Base-by-base conservation (phyloP, 2,329 filamentous ascomycete species). In the Pochonia chlamydosporia region DNA sequence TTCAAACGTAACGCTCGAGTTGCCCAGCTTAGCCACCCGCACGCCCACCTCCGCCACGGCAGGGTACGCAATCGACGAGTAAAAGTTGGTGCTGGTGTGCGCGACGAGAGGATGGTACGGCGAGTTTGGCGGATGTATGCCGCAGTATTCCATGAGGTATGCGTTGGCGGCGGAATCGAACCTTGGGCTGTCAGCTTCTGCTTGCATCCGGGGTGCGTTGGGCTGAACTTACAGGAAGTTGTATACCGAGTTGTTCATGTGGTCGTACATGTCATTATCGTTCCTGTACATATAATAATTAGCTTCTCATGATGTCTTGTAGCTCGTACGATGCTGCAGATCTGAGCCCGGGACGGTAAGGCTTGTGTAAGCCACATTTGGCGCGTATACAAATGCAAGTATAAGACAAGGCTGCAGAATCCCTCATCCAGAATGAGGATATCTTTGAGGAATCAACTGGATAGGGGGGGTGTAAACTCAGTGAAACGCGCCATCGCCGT, bases 211-310 rank as follows among this genome's bases (percentile, higher is more conserved):
- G 33, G 52, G 46, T 46, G 26, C 13, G 25, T 7, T 45, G 49
- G 25, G 20, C 35, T 13, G 23, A 5, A 10, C 73, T 62, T 65
- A 84, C 76, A 95, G 76, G 52, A 87, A 85, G 58, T 87, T 87
- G 67, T 96, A 96, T 46, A 93, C 77, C 35, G 84, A 87, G 63
- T 95, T 96, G 70, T 96, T 96, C 75, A 95, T 82, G 63, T 97
- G 92, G 51, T 88, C 78, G 66, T 93, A 96, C 87, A 95, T 93
- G 70, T 96, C 90, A 63, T 95, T 95, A 67, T 96, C 90, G 64
- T 81, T 84, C 89, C 89, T 91, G 48, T 20, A 10, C 9, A n/a
- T 48, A 49, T 37, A 46, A 16, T 21, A 3, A n/a, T 39, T 31
- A 46, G 26, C 37, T 10, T 23, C 13, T 11, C 5, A 1, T 4